Conservation (phyloP, 169 alveolate genomes). For the Cryptosporidium baileyi region DNA sequence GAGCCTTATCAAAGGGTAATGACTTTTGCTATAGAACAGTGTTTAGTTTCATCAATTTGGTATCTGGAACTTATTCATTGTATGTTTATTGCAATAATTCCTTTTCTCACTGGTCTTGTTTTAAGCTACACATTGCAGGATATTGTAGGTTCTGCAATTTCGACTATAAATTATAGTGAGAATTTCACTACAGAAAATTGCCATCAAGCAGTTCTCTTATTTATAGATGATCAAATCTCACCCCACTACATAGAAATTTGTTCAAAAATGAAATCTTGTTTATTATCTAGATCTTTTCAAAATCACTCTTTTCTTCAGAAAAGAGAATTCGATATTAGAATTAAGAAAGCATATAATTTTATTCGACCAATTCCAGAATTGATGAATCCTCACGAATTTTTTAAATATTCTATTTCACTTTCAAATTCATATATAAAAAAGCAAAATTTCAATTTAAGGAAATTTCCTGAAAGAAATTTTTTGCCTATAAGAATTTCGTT, state of each 20-base stretch:
- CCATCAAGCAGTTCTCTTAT: background rate
- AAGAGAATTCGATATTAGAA: background rate
- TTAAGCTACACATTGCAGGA: slow-evolving; percentile 51
- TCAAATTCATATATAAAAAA: slow-evolving; percentile 10
- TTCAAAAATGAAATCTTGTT: background rate
- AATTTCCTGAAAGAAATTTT: slow-evolving; percentile 9
- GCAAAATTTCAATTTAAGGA: background rate
- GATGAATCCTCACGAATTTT: slow-evolving; percentile 3
- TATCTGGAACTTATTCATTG: slow-evolving; percentile 42
- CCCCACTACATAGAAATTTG: background rate
- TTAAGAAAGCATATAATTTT: background rate
- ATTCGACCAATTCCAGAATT: background rate
- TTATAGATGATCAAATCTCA: slow-evolving; percentile 8
- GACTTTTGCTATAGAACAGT: slow-evolving; percentile 20
- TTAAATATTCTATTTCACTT: background rate
- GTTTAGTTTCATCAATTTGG: slow-evolving; percentile 50
- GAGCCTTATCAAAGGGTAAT: slow-evolving; percentile 31
- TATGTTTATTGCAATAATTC: slow-evolving; percentile 29
- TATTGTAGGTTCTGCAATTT: slow-evolving; percentile 34
- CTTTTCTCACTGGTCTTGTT: background rate
- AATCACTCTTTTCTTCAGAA: background rate
- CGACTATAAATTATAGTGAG: slow-evolving; percentile 39
- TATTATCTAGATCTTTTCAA: background rate
- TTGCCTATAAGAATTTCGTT: slow-evolving; percentile 18
- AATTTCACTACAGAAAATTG: slow-evolving; percentile 7